phyloP scores from a whole-genome alignment of 1,284 basidiomycete species.

The Heterobasidion occidentale region DNA sequence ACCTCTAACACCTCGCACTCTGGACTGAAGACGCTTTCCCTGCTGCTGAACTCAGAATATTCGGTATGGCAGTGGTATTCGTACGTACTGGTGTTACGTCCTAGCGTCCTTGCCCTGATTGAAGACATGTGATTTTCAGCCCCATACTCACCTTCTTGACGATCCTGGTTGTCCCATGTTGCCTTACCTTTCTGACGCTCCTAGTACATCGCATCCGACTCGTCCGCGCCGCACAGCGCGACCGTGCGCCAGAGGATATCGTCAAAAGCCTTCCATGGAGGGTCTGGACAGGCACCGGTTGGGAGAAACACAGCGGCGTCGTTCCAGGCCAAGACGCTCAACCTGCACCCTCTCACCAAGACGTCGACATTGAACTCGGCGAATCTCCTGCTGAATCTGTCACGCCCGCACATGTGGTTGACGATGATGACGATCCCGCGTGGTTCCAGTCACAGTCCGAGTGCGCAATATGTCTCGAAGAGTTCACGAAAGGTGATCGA shows the following conservation, averaged over 20 bases:
- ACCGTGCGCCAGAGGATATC: slow-evolving; percentile 73
- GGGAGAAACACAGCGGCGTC: slow-evolving; percentile 60
- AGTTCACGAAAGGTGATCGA: slow-evolving; percentile 78
- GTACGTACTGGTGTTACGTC: slow-evolving; percentile 32
- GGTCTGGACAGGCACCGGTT: slow-evolving; percentile 70
- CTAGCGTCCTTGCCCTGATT: background rate
- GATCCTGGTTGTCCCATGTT: slow-evolving; percentile 74
- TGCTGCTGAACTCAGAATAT: slow-evolving; percentile 72
- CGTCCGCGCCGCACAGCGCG: slow-evolving; percentile 66
- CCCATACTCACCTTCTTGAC: slow-evolving; percentile 75
- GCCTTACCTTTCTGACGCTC: slow-evolving; percentile 74
- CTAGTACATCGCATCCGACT: slow-evolving; percentile 74
- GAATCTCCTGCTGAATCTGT: slow-evolving; percentile 19
- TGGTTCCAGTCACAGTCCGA: slow-evolving; percentile 74
- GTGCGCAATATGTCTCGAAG: slow-evolving; percentile 86
- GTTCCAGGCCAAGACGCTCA: slow-evolving; percentile 23
- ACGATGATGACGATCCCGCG: slow-evolving; percentile 33
- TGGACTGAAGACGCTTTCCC: slow-evolving; percentile 61
- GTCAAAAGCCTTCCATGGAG: slow-evolving; percentile 72
- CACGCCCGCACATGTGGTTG: slow-evolving; percentile 12
- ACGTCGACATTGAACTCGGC: slow-evolving; percentile 10
- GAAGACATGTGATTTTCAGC: slow-evolving; percentile 27
- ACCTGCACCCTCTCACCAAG: slow-evolving; percentile 13
- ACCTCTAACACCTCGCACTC: slow-evolving; percentile 70
- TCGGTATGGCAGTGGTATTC: slow-evolving; percentile 84